phyloP scores from a whole-genome alignment of 257 asterid species.

The Buddleja alternifolia region DNA sequence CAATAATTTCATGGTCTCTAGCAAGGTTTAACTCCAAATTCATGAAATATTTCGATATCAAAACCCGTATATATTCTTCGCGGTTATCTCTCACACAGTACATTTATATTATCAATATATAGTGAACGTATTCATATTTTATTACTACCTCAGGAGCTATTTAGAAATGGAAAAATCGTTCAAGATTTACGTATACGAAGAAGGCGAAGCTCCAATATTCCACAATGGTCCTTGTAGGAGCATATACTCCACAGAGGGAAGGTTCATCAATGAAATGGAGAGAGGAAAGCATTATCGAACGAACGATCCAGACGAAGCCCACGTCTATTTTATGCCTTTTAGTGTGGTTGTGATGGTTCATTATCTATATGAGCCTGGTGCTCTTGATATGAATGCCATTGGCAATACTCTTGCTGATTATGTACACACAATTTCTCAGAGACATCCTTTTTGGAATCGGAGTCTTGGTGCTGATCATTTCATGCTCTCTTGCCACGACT shows the following conservation, averaged over 20 bases:
- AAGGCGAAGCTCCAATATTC: conserved; percentile 84
- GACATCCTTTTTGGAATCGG: conserved; percentile 78
- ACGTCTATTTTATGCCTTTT: conserved; percentile 78
- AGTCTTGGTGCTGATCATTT: conserved; percentile 82
- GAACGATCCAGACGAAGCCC: conserved; percentile 65
- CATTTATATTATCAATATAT: too few species aligned
- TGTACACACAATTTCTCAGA: conserved; percentile 50
- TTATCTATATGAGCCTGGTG: conserved; percentile 54
- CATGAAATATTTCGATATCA: too few species aligned
- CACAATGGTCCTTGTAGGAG: conserved; percentile 80
- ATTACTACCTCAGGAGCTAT: conserved; percentile 68
- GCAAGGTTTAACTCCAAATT: too few species aligned
- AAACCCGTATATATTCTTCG: too few species aligned
- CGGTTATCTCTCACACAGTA: too few species aligned
- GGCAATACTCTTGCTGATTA: conserved; percentile 65
- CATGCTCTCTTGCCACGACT: conserved; percentile 95
- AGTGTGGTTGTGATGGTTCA: conserved; percentile 75
- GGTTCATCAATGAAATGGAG: conserved; percentile 79
- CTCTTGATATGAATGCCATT: conserved; percentile 46
- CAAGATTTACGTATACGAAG: conserved; percentile 76
- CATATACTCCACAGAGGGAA: conserved; percentile 86
- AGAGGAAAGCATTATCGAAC: conserved; percentile 56
- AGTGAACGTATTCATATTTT: too few species aligned
- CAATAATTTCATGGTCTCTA: too few species aligned
- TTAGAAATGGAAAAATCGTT: conserved; percentile 77